Percentiles rank a stretch among this genome's conserved stretches.
Evolutionary conservation across 352 stramenopile genomes (phyloP).

Genomic region (Globisporangium carolinianum): DNA sequence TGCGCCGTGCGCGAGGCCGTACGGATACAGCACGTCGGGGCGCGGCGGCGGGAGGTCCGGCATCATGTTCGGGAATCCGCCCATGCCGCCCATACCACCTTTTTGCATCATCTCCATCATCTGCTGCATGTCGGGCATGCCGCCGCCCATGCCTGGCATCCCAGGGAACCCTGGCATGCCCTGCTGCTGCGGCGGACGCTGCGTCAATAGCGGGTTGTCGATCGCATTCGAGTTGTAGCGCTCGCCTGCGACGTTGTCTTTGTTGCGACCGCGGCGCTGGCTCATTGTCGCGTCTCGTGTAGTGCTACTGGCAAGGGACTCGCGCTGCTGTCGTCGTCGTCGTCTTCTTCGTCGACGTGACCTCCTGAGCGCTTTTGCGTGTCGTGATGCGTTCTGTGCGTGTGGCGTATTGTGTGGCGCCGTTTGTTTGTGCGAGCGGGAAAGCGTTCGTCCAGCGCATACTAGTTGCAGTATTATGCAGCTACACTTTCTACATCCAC

Average conservation of each 20-base stretch:
- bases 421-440: no score
- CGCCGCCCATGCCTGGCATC: conserved; percentile 42
- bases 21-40: conserved; percentile 62
- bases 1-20: conserved; percentile 49
- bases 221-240: conserved; percentile 80
- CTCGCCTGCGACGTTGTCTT: conserved; percentile 78
- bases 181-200: conserved; percentile 21
- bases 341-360: neutral
- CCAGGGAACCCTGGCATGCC: neutral
- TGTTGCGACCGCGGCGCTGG: conserved; percentile 50
- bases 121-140: conserved; percentile 28
- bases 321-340: neutral
- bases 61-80: conserved; percentile 36
- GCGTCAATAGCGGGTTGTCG: conserved; percentile 19
- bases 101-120: conserved; percentile 46
- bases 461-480: no score
- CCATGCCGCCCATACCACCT: conserved; percentile 25
- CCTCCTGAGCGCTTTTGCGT: no score
- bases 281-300: conserved; percentile 4
- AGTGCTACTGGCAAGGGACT: neutral
- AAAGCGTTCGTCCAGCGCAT: no score
- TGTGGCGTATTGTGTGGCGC: neutral
- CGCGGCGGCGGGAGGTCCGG: conserved; percentile 26
- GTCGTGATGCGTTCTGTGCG: neutral
- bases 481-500: no score